Evolutionary conservation across 345 rosid species (phyloP).

Genomic region (Rhizophora mangle): DNA sequence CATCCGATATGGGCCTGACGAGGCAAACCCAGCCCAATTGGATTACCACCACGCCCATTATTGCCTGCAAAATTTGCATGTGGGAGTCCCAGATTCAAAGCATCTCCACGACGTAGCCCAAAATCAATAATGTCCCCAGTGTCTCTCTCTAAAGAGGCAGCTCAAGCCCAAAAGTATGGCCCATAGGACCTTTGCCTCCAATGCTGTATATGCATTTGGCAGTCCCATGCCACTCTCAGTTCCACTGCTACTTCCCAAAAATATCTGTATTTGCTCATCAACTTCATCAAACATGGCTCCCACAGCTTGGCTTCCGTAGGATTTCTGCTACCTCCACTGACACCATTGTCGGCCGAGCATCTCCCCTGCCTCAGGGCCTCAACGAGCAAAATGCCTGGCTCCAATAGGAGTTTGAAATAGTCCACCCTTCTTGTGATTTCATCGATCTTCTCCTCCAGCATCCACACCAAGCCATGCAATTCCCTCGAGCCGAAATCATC

Average conservation of each 20-base stretch:
- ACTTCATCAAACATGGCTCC: no score
- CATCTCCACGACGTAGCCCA: not conserved
- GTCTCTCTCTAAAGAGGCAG: not conserved
- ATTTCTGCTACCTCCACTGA: not conserved
- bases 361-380: not conserved
- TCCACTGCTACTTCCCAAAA: no score
- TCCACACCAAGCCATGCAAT: conserved; percentile 16
- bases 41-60: not conserved
- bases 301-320: no score
- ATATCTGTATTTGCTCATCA: no score
- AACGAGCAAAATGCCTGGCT: not conserved
- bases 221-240: no score
- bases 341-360: not conserved
- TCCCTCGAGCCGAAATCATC: conserved; percentile 13
- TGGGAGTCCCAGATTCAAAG: no score
- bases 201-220: no score
- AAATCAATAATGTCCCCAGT: no score
- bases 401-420: conserved; percentile 9
- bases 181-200: not conserved
- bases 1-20: not conserved
- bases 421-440: conserved; percentile 17
- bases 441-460: conserved; percentile 23
- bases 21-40: not conserved
- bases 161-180: not conserved
- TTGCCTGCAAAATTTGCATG: not conserved